A percentile compares a stretch with the other conserved stretches of the same genome.
phyloP scores from a whole-genome alignment of 1,284 basidiomycete genomes.

The Filobasidium uniguttulatum region DNA sequence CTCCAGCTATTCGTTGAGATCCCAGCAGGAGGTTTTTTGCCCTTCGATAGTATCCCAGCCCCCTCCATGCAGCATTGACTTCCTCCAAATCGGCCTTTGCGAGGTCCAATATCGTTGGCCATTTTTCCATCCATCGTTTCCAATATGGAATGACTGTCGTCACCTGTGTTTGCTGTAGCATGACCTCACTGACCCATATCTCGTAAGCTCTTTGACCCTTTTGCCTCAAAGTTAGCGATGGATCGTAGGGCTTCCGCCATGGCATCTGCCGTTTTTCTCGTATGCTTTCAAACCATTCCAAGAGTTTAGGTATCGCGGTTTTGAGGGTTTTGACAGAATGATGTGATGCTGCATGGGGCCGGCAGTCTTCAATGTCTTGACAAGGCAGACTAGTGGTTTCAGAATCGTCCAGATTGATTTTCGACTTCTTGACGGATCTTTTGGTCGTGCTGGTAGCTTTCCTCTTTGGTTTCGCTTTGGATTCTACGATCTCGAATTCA shows the following conservation, averaged over 20 bases:
- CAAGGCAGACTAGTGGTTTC: too few species aligned
- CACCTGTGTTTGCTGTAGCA: constrained; percentile 90
- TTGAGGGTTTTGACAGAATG: constrained; percentile 12
- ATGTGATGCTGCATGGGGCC: background rate
- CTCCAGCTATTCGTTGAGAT: constrained; percentile 58
- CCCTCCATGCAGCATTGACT: constrained; percentile 72
- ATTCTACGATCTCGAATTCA: background rate
- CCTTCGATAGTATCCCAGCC: constrained; percentile 81
- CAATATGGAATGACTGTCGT: constrained; percentile 77
- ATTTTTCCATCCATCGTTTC: constrained; percentile 70
- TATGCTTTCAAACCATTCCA: constrained; percentile 33
- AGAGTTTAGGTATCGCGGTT: constrained; percentile 20
- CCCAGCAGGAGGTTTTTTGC: constrained; percentile 64
- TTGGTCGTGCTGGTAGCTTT: background rate
- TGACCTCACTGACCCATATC: constrained; percentile 64
- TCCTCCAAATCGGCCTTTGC: constrained; percentile 62
- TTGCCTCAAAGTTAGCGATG: constrained; percentile 18
- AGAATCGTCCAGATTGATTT: too few species aligned
- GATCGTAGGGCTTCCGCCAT: constrained; percentile 32
- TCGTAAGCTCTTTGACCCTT: constrained; percentile 37
- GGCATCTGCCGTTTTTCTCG: constrained; percentile 36
- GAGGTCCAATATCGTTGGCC: constrained; percentile 68
- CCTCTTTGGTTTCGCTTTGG: background rate
- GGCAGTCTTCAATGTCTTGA: background rate
- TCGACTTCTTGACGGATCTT: background rate